Conservation (phyloP, 306 rosid genomes). For the Astragalus glycyphyllos region DNA sequence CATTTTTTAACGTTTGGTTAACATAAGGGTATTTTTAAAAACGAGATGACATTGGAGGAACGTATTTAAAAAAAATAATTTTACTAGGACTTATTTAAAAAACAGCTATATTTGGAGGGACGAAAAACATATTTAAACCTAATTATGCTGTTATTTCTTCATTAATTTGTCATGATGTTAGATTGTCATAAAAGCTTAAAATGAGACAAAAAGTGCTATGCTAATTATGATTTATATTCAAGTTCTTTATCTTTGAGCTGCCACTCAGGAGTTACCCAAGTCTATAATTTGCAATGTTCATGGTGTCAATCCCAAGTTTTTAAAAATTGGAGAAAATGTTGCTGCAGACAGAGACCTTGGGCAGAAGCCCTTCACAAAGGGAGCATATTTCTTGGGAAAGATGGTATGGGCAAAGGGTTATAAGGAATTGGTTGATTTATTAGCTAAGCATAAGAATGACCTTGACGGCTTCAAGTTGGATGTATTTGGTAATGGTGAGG, state of each 20-base stretch:
- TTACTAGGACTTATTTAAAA: too few species aligned
- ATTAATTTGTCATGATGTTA: slow-evolving; percentile 26
- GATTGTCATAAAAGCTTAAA: slow-evolving; percentile 10
- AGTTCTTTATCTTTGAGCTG: slow-evolving; percentile 96
- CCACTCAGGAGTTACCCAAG: slow-evolving; percentile 92
- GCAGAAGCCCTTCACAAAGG: slow-evolving; percentile 77
- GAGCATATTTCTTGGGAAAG: slow-evolving; percentile 96
- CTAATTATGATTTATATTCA: slow-evolving; percentile 44
- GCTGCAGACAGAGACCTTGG: slow-evolving; percentile 80
- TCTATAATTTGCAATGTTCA: slow-evolving; percentile 92
- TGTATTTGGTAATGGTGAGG: slow-evolving; percentile 95
- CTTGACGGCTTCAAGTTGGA: slow-evolving; percentile 88
- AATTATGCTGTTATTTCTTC: slow-evolving; percentile 12
- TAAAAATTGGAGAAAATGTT: slow-evolving; percentile 80
- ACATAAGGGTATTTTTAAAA: too few species aligned
- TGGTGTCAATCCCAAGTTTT: slow-evolving; percentile 92
- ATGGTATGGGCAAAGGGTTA: slow-evolving; percentile 99
- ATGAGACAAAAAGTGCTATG: slow-evolving; percentile 14
- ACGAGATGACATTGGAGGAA: too few species aligned
- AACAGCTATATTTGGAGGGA: too few species aligned
- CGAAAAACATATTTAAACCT: too few species aligned
- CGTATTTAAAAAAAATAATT: too few species aligned
- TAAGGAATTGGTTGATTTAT: slow-evolving; percentile 76
- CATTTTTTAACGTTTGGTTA: too few species aligned
- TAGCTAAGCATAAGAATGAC: slow-evolving; percentile 71